Evolutionary conservation across 2,329 filamentous ascomycete genomes (phyloP).

Genomic region (Hypoxylon sp.): DNA sequence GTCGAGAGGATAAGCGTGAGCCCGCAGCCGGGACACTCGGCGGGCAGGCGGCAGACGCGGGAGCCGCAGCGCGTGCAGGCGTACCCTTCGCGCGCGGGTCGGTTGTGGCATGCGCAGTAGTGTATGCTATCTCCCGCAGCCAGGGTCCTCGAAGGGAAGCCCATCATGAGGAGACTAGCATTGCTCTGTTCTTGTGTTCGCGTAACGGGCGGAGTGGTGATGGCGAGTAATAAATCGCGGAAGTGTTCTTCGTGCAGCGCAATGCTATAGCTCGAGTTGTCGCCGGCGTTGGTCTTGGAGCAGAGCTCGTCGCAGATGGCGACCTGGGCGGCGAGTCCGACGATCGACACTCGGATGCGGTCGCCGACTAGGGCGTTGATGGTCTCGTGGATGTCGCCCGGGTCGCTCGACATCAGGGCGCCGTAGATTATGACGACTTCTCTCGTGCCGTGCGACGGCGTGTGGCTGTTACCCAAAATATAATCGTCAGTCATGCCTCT

Average conservation of each 20-base stretch:
- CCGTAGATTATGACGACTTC: conserved; percentile 95
- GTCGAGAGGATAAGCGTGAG: conserved; percentile 95
- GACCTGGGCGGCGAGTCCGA: conserved; percentile 91
- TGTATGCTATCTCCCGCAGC: conserved; percentile 76
- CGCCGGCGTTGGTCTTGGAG: conserved; percentile 86
- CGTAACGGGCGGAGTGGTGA: conserved; percentile 90
- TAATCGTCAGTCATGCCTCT: conserved; percentile 25
- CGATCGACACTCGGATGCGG: conserved; percentile 87
- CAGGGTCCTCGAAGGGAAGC: conserved; percentile 89
- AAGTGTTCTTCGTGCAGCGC: conserved; percentile 91
- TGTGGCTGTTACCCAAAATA: conserved; percentile 71
- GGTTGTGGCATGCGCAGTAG: conserved; percentile 92
- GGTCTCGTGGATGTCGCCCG: conserved; percentile 94
- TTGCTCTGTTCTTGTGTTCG: conserved; percentile 72
- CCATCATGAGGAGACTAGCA: conserved; percentile 91
- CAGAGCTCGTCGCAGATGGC: conserved; percentile 93
- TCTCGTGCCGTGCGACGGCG: conserved; percentile 91
- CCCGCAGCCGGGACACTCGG: conserved; percentile 91
- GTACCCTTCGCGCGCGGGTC: conserved; percentile 87
- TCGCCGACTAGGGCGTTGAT: conserved; percentile 84
- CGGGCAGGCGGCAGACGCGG: conserved; percentile 91
- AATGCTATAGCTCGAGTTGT: conserved; percentile 82
- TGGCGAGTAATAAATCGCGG: conserved; percentile 86
- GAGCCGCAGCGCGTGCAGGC: conserved; percentile 88
- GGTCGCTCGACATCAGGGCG: conserved; percentile 89